phyloP scores from a whole-genome alignment of 306 rosid genomes.

The Gastrolobium bilobum region DNA sequence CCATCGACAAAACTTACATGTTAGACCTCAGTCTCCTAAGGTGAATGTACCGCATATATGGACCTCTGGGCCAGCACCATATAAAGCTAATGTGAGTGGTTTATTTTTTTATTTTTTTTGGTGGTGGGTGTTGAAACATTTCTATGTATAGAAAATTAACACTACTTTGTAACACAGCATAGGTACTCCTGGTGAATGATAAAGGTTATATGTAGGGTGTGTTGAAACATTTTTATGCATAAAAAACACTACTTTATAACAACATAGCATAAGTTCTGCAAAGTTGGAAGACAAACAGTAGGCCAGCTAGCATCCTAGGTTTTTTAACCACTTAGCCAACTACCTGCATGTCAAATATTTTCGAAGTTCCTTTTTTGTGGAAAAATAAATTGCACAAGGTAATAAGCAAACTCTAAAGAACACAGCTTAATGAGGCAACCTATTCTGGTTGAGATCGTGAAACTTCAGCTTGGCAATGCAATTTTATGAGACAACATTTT shows the following conservation, averaged over 20 bases:
- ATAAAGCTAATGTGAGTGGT: not conserved
- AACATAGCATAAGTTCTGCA: not conserved
- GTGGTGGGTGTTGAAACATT: not conserved
- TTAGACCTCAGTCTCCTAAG: no score
- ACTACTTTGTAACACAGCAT: not conserved
- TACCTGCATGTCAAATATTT: not conserved
- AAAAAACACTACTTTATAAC: no score
- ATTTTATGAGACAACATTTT: not conserved
- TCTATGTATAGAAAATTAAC: not conserved
- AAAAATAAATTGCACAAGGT: not conserved
- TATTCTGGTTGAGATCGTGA: not conserved
- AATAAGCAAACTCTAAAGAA: not conserved
- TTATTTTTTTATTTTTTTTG: no score
- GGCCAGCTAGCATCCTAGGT: conserved; percentile 5
- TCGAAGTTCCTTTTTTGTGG: not conserved
- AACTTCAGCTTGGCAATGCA: not conserved
- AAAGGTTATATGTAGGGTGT: not conserved
- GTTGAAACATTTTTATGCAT: no score
- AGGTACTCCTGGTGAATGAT: not conserved
- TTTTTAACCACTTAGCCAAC: not conserved
- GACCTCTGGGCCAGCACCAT: no score
- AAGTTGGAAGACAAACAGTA: conserved; percentile 8
- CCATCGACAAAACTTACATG: not conserved
- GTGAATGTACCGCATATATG: not conserved
- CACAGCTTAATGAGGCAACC: not conserved